phyloP scores from a whole-genome alignment of 2,329 filamentous ascomycete species.

The Golovinomyces cichoracearum region DNA sequence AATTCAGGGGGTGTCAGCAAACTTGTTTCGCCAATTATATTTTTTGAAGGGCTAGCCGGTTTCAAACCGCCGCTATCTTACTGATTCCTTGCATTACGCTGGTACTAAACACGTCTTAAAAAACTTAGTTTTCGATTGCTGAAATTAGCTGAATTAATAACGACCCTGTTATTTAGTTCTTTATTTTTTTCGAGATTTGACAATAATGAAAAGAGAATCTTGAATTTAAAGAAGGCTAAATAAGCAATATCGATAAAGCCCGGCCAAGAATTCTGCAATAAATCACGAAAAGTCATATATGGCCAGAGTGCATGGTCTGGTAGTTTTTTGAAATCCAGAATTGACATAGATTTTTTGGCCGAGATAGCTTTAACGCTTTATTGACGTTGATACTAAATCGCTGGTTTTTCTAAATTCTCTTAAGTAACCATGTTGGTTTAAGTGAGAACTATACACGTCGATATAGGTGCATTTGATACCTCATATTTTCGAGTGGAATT shows the following conservation, averaged over 20 bases:
- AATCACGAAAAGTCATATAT: constrained; percentile 9
- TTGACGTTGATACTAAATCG: constrained; percentile 36
- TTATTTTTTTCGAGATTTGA: constrained; percentile 21
- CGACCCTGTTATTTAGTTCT: no score
- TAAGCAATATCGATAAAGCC: constrained; percentile 34
- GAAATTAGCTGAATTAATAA: neutral
- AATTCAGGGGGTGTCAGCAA: neutral
- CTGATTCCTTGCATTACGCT: neutral
- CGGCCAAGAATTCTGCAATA: constrained; percentile 23
- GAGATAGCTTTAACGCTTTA: constrained; percentile 27
- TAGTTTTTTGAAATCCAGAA: constrained; percentile 7
- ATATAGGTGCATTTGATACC: constrained; percentile 79
- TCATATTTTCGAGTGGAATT: constrained; percentile 77
- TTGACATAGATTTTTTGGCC: constrained; percentile 6
- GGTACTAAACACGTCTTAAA: neutral
- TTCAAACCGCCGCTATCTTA: neutral
- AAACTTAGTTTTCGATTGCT: neutral
- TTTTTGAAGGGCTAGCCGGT: neutral
- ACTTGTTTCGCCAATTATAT: neutral
- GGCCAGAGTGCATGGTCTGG: constrained; percentile 10
- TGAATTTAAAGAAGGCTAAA: constrained; percentile 30
- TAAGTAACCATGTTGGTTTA: neutral
- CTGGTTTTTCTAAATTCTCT: constrained; percentile 3
- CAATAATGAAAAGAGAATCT: constrained; percentile 27
- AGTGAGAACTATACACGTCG: constrained; percentile 14